Conservation (phyloP, 1,284 basidiomycete genomes). For the Afroboletus lepidellus region DNA sequence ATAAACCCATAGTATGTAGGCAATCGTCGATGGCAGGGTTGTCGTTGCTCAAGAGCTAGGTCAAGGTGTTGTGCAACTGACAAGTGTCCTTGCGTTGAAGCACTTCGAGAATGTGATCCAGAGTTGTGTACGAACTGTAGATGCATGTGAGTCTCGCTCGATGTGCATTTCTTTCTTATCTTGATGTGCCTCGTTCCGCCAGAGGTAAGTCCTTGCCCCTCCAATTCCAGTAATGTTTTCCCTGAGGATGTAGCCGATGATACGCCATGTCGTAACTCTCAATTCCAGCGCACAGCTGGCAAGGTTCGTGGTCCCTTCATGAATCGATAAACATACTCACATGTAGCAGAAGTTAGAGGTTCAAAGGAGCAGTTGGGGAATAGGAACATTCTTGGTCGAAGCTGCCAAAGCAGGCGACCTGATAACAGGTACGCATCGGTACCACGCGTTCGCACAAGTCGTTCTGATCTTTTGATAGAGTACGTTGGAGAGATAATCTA, state of each 20-base stretch:
- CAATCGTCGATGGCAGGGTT: slow-evolving; percentile 40
- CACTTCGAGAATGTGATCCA: slow-evolving; percentile 43
- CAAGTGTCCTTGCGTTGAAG: slow-evolving; percentile 38
- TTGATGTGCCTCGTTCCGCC: neutral
- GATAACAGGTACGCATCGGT: slow-evolving; percentile 38
- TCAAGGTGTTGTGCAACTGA: slow-evolving; percentile 28
- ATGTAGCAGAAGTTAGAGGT: slow-evolving; percentile 33
- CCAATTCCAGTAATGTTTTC: neutral
- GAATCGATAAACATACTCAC: neutral
- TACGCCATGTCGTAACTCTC: slow-evolving; percentile 31
- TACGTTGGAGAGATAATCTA: slow-evolving; percentile 45
- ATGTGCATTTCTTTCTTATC: neutral
- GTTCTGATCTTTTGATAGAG: slow-evolving; percentile 34
- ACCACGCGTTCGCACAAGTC: neutral
- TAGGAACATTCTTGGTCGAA: slow-evolving; percentile 43
- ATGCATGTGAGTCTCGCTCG: slow-evolving; percentile 25
- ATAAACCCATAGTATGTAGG: slow-evolving; percentile 25
- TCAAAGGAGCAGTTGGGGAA: slow-evolving; percentile 38
- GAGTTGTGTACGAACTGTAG: slow-evolving; percentile 30
- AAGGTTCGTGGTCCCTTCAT: slow-evolving; percentile 22
- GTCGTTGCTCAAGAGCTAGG: slow-evolving; percentile 34
- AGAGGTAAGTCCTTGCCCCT: slow-evolving; percentile 27
- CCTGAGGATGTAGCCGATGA: slow-evolving; percentile 17
- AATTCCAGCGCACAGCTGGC: slow-evolving; percentile 25
- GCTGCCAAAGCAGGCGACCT: slow-evolving; percentile 31